A percentile compares a stretch with the other conserved stretches of the same genome.
These are phyloP conservation scores for Boletellus ananiceps DNA, from an alignment of 768 basidiomycete genomes.

Conservation along the genomic window DNA sequence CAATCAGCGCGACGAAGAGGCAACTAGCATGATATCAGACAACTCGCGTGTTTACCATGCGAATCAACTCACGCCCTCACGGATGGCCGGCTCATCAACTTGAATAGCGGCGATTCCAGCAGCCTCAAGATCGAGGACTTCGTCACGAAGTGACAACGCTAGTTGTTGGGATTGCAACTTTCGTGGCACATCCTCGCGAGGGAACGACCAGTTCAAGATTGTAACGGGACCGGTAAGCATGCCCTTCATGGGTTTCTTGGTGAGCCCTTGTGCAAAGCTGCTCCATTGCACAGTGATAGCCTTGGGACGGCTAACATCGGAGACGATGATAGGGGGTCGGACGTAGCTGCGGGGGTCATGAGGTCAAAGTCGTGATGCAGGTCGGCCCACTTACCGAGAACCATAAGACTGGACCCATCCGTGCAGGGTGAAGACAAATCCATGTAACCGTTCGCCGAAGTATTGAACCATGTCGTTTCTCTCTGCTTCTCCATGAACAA, in stretches of 20 bases:
- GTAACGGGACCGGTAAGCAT: constrained; percentile 99
- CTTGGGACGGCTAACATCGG: constrained; percentile 87
- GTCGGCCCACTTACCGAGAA: constrained; percentile 62
- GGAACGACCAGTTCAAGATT: constrained; percentile 99
- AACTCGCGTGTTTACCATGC: not conserved
- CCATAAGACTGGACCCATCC: constrained; percentile 99
- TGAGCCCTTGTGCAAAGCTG: constrained; percentile 91
- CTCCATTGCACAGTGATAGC: constrained; percentile 98
- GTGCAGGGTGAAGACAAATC: constrained; percentile 98
- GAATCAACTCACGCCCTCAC: constrained; percentile 77
- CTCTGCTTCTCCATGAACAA: constrained; percentile 99
- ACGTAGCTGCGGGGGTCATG: constrained; percentile 61
- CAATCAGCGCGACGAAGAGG: constrained; percentile 96
- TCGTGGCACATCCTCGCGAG: constrained; percentile 93
- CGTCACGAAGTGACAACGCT: constrained; percentile 95
- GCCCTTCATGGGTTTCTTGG: constrained; percentile 96
- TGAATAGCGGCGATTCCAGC: constrained; percentile 97
- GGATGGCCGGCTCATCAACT: constrained; percentile 99
- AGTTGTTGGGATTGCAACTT: constrained; percentile 98
- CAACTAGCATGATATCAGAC: constrained; percentile 43
- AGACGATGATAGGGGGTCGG: constrained; percentile 97
- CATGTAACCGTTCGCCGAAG: constrained; percentile 93
- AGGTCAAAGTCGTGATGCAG: constrained; percentile 6
- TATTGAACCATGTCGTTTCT: constrained; percentile 99
- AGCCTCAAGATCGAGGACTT: constrained; percentile 94